Base-by-base conservation (phyloP, 345 rosid genomes). In the Aquilaria yunnanensis region DNA sequence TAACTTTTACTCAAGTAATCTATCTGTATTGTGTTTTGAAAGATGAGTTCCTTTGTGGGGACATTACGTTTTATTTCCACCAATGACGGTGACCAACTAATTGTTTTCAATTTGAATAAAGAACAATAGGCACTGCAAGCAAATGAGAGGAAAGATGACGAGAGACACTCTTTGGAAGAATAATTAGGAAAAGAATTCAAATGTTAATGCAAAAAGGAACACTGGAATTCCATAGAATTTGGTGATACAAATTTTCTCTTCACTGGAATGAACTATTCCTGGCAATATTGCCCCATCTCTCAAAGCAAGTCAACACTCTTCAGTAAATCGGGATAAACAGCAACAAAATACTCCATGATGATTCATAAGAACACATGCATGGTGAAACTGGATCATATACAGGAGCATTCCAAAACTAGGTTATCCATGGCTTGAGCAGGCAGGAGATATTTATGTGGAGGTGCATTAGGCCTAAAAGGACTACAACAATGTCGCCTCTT, bases 61-160 rank as follows among this genome's bases (percentile, higher is more conserved):
- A 4, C 7, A 37, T 63, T 52, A 63, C 66, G 57, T 52, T 48
- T 51, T 14, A 48, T 12, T 33, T 63, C 45, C 37, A 23, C 37
- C 49, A 12, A 6, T 50, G 31, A 14, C 14, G 9, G 32, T 32
- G 32, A 16, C 16, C 68, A 54, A 51, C 54, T 54, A 54, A 30
- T 14, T 54, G 73, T 47, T 67, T 63, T 79, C 87, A 85, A 63
- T 83, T 64, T 45, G 83, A 82, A 66, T 75, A 83, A 61, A 69
- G 50, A 45, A 81, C 69, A 70, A 83, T 80, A 14, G 82, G 83
- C 74, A 84, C 97, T 87, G 88, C 65, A 77, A 31, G 23, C 53
- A 56, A 54, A 30, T 12, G 32, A 51, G 31, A 54, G 74, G 37
- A 34, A 65, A 57, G 67, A 58, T 8, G 8, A 63, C 65, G 32